Evolutionary conservation across 73 alveolate genomes (phyloP).

Genomic region (Halteria grandinella): DNA sequence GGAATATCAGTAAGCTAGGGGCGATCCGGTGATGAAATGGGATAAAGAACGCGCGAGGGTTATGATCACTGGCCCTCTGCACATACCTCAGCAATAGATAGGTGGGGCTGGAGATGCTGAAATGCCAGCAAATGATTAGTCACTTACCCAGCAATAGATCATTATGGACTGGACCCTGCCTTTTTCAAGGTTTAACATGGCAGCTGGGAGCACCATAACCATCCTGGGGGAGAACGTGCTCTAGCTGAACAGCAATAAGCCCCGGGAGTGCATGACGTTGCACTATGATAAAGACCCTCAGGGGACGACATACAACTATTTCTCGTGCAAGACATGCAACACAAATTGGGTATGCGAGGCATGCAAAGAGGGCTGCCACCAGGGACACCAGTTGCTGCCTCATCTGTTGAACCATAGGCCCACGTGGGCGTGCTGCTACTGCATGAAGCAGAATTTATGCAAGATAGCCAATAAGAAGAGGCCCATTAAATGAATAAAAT

Average conservation of each 20-base stretch:
- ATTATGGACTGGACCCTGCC: slow-evolving; percentile 26
- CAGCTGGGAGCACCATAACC: slow-evolving; percentile 36
- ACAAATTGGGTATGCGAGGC: slow-evolving; percentile 59
- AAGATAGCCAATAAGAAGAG: slow-evolving; percentile 47
- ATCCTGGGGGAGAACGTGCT: slow-evolving; percentile 33
- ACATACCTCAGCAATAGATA: too few species aligned
- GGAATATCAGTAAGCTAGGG: slow-evolving; percentile 7
- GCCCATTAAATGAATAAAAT: not conserved
- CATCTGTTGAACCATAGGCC: slow-evolving; percentile 54
- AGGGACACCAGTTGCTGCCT: slow-evolving; percentile 38
- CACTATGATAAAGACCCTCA: slow-evolving; percentile 54
- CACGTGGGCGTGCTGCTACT: slow-evolving; percentile 66
- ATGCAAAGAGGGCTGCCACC: slow-evolving; percentile 60
- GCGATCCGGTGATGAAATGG: slow-evolving; percentile 46
- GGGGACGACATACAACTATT: slow-evolving; percentile 35
- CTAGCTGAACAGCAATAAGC: slow-evolving; percentile 32
- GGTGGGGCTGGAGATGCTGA: not conserved
- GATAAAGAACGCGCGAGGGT: not conserved
- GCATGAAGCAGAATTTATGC: slow-evolving; percentile 55
- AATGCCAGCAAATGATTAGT: not conserved
- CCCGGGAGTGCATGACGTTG: slow-evolving; percentile 58
- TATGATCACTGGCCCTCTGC: slow-evolving; percentile 41
- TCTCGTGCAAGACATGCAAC: slow-evolving; percentile 48
- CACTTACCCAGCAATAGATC: not conserved
- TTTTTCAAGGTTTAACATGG: slow-evolving; percentile 13